Percentiles rank a stretch among this genome's conserved stretches.
Evolutionary conservation across 305 asterid species (phyloP).

Genomic region (Fraxinus greggii): DNA sequence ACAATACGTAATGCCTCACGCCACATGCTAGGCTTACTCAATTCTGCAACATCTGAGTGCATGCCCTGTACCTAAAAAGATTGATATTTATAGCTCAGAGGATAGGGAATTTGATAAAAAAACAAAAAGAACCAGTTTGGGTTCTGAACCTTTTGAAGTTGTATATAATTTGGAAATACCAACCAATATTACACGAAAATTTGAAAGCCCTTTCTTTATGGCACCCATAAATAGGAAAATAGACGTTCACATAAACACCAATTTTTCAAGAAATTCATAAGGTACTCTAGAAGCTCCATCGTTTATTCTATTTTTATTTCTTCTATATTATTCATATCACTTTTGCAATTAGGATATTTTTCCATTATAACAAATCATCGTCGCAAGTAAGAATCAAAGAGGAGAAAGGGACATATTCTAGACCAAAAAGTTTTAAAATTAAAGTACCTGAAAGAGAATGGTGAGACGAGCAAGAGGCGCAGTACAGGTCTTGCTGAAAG

Average conservation of each 20-base stretch:
- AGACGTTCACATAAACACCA: neutral
- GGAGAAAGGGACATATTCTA: neutral
- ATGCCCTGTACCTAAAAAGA: slow-evolving; percentile 81
- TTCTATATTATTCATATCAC: neutral
- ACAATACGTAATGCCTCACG: slow-evolving; percentile 74
- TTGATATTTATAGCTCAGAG: neutral
- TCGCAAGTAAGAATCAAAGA: neutral
- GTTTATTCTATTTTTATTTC: neutral
- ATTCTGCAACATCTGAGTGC: slow-evolving; percentile 81
- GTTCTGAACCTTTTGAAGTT: neutral
- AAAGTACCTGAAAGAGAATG: slow-evolving; percentile 79
- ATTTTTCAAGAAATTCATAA: neutral
- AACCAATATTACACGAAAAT: neutral
- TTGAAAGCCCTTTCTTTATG: neutral
- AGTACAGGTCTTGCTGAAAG: slow-evolving; percentile 95
- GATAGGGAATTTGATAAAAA: neutral
- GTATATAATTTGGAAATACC: neutral
- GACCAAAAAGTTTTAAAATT: neutral
- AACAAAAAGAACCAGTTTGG: neutral
- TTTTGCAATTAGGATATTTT: neutral
- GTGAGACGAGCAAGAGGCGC: slow-evolving; percentile 96
- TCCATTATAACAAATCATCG: neutral
- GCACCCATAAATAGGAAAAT: neutral
- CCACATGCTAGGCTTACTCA: slow-evolving; percentile 78
- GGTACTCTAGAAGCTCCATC: neutral